Evolutionary conservation across 2,329 filamentous ascomycete species (phyloP), one percentile per base, ranked within the genome.

Genomic region (Pyrenophora tritici-repentis): DNA sequence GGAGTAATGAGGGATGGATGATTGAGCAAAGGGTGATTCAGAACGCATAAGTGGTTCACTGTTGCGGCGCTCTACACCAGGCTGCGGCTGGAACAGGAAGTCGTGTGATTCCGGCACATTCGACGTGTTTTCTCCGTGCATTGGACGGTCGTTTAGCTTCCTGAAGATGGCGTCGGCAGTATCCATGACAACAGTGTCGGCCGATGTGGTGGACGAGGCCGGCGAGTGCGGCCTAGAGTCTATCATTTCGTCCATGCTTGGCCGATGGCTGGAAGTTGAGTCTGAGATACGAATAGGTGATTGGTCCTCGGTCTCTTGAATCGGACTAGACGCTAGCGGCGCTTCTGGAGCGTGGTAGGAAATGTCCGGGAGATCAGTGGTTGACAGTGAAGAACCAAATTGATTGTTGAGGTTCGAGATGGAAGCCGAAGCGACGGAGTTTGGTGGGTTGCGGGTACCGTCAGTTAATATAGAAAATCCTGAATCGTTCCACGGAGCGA

Each of bases 21-120:
- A 45, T 48, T 47, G 22, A 32, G 48, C 42, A 34, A 54, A 48
- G 29, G 47, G 43, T 10, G 56, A 47, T 33, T 56, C 53, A 12
- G 47, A 50, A n/a, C 50, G 47, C 39, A 53, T 45, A 20, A 40
- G 42, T 4, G 56, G 44, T 35, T 61, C 56, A 29, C 44, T 58
- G 24, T 52, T 48, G 33, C 40, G 38, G 22, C 34, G 49, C 17
- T 54, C 39, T 8, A 36, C 20, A 20, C 32, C 39, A 6, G 61
- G 42, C 6, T 52, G 51, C 12, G 53, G 38, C 6, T 57, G 56
- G 33, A 70, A 70, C 7, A 68, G 43, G 26, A 70, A 68, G 24
- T 66, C 62, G 38, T 69, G 65, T 8, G 62, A 65, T 16, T 68
- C 63, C 13, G 65, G 63, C 22, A 67, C 62, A n/a, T 43, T 55